A percentile compares a stretch with the other conserved stretches of the same genome.
Conservation (phyloP, 805 yeast genomes). For the Teunomyces kruisii region DNA sequence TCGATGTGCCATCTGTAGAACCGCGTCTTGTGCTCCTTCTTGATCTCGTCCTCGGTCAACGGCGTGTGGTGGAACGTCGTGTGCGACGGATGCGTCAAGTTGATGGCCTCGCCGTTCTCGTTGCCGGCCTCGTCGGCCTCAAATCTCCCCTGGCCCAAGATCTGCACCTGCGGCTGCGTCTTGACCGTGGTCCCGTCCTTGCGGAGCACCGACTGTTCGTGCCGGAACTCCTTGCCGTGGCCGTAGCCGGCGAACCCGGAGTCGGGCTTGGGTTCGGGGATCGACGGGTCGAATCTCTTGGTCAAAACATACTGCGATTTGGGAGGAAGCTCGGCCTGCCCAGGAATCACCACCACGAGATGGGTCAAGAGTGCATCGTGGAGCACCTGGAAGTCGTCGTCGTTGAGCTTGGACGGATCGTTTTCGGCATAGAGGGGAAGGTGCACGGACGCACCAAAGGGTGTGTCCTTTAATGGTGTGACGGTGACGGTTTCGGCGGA, state of each 20-base stretch:
- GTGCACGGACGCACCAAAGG: constrained; percentile 67
- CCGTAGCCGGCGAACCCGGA: constrained; percentile 61
- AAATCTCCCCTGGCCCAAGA: constrained; percentile 79
- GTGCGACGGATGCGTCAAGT: constrained; percentile 82
- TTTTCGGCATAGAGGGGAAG: constrained; percentile 64
- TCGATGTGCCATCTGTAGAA: constrained; percentile 95
- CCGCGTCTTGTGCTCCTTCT: constrained; percentile 61
- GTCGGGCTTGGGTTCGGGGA: constrained; percentile 39
- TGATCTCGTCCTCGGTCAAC: constrained; percentile 63
- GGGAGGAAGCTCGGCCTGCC: constrained; percentile 67
- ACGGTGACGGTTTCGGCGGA: constrained; percentile 18
- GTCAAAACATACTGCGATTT: constrained; percentile 75
- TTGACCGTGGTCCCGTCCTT: constrained; percentile 83
- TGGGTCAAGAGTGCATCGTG: constrained; percentile 65
- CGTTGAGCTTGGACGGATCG: constrained; percentile 70
- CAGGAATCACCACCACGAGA: constrained; percentile 73
- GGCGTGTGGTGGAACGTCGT: constrained; percentile 72
- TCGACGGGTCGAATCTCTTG: constrained; percentile 72
- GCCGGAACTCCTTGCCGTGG: constrained; percentile 70
- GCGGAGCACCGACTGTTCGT: constrained; percentile 59
- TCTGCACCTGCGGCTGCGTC: constrained; percentile 84
- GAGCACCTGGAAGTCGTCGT: constrained; percentile 61
- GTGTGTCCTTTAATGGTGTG: constrained; percentile 48
- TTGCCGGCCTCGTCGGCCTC: constrained; percentile 54
- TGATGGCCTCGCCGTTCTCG: constrained; percentile 59